Percentiles rank a stretch among this genome's conserved stretches.
Conservation (phyloP, 2,329 filamentous ascomycete genomes). For the Neonectria magnoliae region DNA sequence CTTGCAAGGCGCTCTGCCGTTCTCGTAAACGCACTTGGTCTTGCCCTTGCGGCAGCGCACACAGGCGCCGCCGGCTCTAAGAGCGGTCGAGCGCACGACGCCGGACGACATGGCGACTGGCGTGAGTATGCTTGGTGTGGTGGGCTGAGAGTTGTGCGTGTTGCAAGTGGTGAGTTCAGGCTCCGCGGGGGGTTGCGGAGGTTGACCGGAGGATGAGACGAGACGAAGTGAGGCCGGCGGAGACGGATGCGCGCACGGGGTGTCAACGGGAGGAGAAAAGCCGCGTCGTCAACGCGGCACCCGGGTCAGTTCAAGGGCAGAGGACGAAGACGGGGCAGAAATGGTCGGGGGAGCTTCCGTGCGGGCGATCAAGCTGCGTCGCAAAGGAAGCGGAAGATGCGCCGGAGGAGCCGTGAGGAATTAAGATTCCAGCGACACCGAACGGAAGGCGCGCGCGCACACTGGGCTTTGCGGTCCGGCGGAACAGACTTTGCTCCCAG, state of each 20-base stretch:
- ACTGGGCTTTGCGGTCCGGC: slow-evolving; percentile 33
- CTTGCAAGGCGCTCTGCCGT: slow-evolving; percentile 69
- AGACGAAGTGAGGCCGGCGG: slow-evolving; percentile 22
- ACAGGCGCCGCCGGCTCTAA: slow-evolving; percentile 69
- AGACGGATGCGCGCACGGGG: slow-evolving; percentile 23
- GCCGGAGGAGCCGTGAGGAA: slow-evolving; percentile 35
- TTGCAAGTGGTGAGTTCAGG: slow-evolving; percentile 19
- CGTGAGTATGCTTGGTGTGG: slow-evolving; percentile 1
- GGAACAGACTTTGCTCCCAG: slow-evolving; percentile 12
- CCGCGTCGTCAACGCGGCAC: slow-evolving; percentile 10
- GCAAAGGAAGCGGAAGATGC: slow-evolving; percentile 31
- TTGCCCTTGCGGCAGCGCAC: slow-evolving; percentile 72
- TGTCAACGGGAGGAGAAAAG: slow-evolving; percentile 1
- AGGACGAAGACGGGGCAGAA: slow-evolving; percentile 15
- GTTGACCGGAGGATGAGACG: slow-evolving; percentile 15
- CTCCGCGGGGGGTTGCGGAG: slow-evolving; percentile 9
- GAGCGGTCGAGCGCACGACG: slow-evolving; percentile 66
- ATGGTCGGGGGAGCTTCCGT: slow-evolving; percentile 33
- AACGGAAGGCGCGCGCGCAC: slow-evolving; percentile 36
- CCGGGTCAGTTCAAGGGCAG: neutral
- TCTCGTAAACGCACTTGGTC: slow-evolving; percentile 72
- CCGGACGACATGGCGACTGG: slow-evolving; percentile 54
- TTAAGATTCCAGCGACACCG: slow-evolving; percentile 30
- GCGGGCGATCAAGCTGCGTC: slow-evolving; percentile 5
- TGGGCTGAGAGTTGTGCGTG: slow-evolving; percentile 6